A percentile compares a stretch with the other conserved stretches of the same genome.
Conservation (phyloP, 345 rosid genomes). For the Lagerstroemia speciosa region DNA sequence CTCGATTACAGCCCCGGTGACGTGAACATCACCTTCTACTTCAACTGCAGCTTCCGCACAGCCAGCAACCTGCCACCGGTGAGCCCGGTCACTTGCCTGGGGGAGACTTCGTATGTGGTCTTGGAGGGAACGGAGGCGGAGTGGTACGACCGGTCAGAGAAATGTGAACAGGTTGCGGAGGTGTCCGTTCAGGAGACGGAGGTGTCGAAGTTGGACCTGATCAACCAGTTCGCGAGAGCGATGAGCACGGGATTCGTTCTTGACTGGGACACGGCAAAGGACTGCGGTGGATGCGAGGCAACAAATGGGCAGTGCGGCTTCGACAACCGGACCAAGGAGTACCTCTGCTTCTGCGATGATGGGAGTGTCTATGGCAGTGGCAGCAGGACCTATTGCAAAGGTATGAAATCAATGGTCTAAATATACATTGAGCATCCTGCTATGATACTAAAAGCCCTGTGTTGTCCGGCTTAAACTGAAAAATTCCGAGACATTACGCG, state of each 20-base stretch:
- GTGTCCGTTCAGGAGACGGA: not conserved
- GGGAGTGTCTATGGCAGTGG: not conserved
- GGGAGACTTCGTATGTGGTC: no score
- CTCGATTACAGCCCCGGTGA: no score
- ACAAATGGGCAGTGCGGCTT: conserved; percentile 15
- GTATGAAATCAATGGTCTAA: no score
- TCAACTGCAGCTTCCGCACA: no score
- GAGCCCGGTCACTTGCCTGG: no score
- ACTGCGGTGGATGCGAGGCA: conserved; percentile 10
- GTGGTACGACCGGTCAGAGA: not conserved
- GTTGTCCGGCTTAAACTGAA: no score
- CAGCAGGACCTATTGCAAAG: conserved; percentile 1
- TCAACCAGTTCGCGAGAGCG: not conserved
- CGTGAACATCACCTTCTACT: no score
- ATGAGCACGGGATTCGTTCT: conserved; percentile 1
- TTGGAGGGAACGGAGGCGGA: not conserved
- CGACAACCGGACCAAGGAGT: conserved; percentile 1
- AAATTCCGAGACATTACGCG: no score
- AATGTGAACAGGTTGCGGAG: not conserved
- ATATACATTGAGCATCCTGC: no score
- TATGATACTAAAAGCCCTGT: no score
- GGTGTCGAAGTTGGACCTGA: not conserved
- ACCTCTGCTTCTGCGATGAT: conserved; percentile 9
- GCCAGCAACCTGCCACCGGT: no score
- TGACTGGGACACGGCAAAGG: conserved; percentile 7